A percentile compares a stretch with the other conserved stretches of the same genome.
These are phyloP conservation scores for Wickerhamiella musiphila DNA, from an alignment of 805 yeast species.

Conservation along the genomic window DNA sequence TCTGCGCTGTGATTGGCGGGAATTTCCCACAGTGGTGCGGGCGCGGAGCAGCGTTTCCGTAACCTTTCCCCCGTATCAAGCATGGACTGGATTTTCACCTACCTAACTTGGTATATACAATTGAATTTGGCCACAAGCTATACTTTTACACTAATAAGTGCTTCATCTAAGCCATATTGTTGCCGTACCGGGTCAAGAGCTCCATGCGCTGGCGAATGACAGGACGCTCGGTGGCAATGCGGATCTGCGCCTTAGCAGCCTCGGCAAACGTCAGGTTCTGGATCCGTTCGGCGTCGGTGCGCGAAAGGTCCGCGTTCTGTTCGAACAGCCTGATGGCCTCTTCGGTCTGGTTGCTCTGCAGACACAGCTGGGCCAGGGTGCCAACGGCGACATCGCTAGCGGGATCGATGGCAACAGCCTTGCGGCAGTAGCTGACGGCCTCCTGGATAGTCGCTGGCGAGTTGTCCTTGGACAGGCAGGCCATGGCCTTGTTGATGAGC, in stretches of 20 bases:
- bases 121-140: too few species aligned
- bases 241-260: constrained; percentile 79
- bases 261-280: constrained; percentile 86
- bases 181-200: constrained; percentile 9
- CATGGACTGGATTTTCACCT: too few species aligned
- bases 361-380: constrained; percentile 77
- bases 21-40: too few species aligned
- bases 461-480: constrained; percentile 19
- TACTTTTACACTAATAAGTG: too few species aligned
- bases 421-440: constrained; percentile 47
- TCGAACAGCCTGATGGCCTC: constrained; percentile 72
- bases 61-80: too few species aligned
- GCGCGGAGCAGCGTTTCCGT: too few species aligned
- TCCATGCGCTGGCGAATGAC: constrained; percentile 18
- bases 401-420: constrained; percentile 73
- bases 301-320: constrained; percentile 63
- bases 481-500: constrained; percentile 72
- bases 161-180: not conserved
- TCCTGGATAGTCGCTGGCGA: constrained; percentile 29
- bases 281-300: constrained; percentile 70
- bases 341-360: constrained; percentile 66
- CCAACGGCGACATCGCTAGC: constrained; percentile 76
- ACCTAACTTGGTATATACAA: too few species aligned
- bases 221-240: constrained; percentile 29
- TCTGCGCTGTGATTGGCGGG: too few species aligned